These are phyloP conservation scores for Botrytis fragariae DNA, from an alignment of 2,329 filamentous ascomycete genomes.

Conservation along the genomic window DNA sequence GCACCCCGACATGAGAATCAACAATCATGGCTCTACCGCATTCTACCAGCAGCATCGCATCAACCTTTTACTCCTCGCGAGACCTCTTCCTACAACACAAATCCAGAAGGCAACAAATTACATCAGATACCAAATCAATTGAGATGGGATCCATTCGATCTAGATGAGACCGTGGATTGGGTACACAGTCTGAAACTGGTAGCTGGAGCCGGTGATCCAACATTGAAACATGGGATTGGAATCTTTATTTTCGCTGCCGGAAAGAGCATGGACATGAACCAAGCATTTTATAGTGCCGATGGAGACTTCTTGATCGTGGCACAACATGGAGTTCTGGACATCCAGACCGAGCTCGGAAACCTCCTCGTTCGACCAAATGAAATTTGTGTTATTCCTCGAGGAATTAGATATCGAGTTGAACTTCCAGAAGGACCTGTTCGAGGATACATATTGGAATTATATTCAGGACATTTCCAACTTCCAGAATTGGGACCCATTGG, in stretches of 20 bases:
- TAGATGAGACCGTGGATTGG: slow-evolving; percentile 67
- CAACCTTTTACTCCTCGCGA: slow-evolving; percentile 47
- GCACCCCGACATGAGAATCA: slow-evolving; percentile 55
- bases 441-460: slow-evolving; percentile 74
- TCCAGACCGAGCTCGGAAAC: slow-evolving; percentile 73
- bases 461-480: slow-evolving; percentile 68
- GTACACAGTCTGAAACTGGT: slow-evolving; percentile 63
- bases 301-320: slow-evolving; percentile 75
- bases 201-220: slow-evolving; percentile 76
- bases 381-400: slow-evolving; percentile 72
- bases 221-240: slow-evolving; percentile 73
- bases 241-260: slow-evolving; percentile 80
- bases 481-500: slow-evolving; percentile 73
- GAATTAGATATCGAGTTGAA: slow-evolving; percentile 70
- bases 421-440: slow-evolving; percentile 60
- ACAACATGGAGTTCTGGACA: slow-evolving; percentile 71
- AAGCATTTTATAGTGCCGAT: slow-evolving; percentile 82
- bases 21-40: slow-evolving; percentile 58
- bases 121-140: slow-evolving; percentile 79
- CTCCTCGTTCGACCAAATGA: slow-evolving; percentile 75
- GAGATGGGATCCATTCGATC: slow-evolving; percentile 70
- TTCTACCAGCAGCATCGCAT: slow-evolving; percentile 54
- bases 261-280: slow-evolving; percentile 69
- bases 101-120: slow-evolving; percentile 42
- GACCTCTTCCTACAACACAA: slow-evolving; percentile 45